Evolutionary conservation across 441 rosid genomes (phyloP), one percentile per base, ranked within the genome.

Genomic region (Gossypium gossypioides): DNA sequence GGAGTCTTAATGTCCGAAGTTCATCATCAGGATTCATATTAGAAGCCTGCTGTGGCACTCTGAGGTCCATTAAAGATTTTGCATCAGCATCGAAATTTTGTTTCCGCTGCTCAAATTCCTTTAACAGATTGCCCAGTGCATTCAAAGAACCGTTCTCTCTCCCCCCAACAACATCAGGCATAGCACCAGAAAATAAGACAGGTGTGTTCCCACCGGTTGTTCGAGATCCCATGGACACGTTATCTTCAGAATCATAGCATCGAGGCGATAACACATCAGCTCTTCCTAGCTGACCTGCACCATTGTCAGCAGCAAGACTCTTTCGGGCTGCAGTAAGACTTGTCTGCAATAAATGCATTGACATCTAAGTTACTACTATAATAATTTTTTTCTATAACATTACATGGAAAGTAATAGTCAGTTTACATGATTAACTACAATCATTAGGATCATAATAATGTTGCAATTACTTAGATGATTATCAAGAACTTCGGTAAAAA

Each of bases 291-390:
- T 81, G 89, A 63, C 80, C 75, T 6, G 69, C 78, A 73, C 69
- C 15, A 66, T 76, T 81, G 71, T 88, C 97, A 21, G 89, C 42
- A 72, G 82, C 84, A 73, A 92, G 85, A 81, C 88, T 85, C 82
- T 83, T 91, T 73, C 91, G 81, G 73, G 98, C 98, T 8, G 93
- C 89, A 3, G 89, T 88, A 69, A 95, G 95, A 84, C 91, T 92
- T 82, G 69, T 79, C 98, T 95, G 86, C 69, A 79, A 71, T 58
- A 55, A 48, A 78, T 27, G 72, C 25, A 72, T 75, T 3, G 37
- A n/a, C 6, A 59, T 27, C 16, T 24, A 37, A 25, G 59, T 18
- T 19, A 6, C 42, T 55, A 21, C 22, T 56, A 56, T 22, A 21
- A 22, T 22, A 56, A 32, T 0, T 5, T 56, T 56, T 56, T 27